Evolutionary conservation across 1,139 yeast genomes (phyloP).

Genomic region (Zygotorulaspora mrakii): DNA sequence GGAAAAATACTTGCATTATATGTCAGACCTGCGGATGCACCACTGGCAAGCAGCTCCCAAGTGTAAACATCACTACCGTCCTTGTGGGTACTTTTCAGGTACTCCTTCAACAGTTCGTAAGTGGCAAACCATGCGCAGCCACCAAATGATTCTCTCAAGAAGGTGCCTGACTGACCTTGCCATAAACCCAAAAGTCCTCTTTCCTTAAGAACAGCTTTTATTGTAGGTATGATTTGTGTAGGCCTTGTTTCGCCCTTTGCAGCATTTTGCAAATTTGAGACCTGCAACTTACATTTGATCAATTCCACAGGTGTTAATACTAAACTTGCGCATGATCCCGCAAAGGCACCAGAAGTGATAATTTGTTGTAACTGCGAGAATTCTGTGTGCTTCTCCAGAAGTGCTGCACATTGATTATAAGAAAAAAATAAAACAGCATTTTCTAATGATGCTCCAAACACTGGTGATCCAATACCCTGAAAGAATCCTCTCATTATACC

Average conservation of each 20-base stretch:
- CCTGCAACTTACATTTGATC: slow-evolving; percentile 84
- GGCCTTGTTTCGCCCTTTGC: slow-evolving; percentile 13
- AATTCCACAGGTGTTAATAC: slow-evolving; percentile 87
- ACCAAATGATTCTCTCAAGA: slow-evolving; percentile 81
- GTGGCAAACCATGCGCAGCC: slow-evolving; percentile 94
- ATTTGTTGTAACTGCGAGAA: slow-evolving; percentile 43
- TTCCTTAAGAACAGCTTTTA: slow-evolving; percentile 43
- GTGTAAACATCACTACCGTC: slow-evolving; percentile 40
- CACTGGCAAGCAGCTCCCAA: slow-evolving; percentile 61
- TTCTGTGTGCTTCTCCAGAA: slow-evolving; percentile 27
- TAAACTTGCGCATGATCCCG: slow-evolving; percentile 81
- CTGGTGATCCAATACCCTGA: slow-evolving; percentile 73
- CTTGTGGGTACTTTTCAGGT: slow-evolving; percentile 37
- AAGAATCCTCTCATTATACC: slow-evolving; percentile 61
- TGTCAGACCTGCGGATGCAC: slow-evolving; percentile 81
- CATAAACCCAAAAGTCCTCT: slow-evolving; percentile 67
- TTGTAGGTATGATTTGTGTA: slow-evolving; percentile 39
- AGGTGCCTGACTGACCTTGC: slow-evolving; percentile 85
- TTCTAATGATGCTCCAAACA: slow-evolving; percentile 84
- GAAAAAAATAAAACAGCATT: slow-evolving; percentile 68
- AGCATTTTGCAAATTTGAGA: slow-evolving; percentile 44
- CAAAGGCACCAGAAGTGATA: slow-evolving; percentile 67
- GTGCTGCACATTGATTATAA: slow-evolving; percentile 48
- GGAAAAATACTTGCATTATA: slow-evolving; percentile 83
- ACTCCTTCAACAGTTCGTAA: slow-evolving; percentile 55